phyloP scores from a whole-genome alignment of 495 filamentous ascomycete genomes.

The Hyaloscypha variabilis region DNA sequence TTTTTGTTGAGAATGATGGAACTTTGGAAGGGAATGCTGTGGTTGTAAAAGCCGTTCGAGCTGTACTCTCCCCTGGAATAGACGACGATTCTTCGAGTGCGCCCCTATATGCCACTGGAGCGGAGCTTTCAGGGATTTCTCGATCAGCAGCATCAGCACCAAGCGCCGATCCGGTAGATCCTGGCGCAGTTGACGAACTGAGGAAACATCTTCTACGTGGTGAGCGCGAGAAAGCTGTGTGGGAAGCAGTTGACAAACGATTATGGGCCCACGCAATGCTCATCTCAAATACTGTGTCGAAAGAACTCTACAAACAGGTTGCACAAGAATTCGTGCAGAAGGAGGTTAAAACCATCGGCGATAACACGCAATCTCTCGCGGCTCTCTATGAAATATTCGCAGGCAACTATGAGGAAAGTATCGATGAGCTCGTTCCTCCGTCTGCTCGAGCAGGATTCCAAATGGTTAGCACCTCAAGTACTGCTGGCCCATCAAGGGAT shows the following conservation, averaged over 20 bases:
- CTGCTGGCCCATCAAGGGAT: constrained; percentile 65
- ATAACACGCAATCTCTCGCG: constrained; percentile 81
- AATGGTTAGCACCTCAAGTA: constrained; percentile 73
- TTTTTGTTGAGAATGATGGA: constrained; percentile 88
- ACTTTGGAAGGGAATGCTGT: constrained; percentile 70
- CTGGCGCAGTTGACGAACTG: constrained; percentile 64
- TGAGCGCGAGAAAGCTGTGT: constrained; percentile 88
- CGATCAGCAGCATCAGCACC: constrained; percentile 21
- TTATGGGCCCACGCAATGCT: constrained; percentile 97
- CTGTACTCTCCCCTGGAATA: constrained; percentile 69
- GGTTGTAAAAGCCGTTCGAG: constrained; percentile 72
- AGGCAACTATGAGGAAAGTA: constrained; percentile 89
- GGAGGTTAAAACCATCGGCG: constrained; percentile 78
- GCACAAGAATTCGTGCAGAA: constrained; percentile 91
- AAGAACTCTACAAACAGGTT: constrained; percentile 81
- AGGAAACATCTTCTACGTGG: constrained; percentile 73
- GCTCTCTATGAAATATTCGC: constrained; percentile 92
- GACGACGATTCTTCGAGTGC: constrained; percentile 34
- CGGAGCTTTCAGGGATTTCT: constrained; percentile 31
- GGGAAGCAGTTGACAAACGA: constrained; percentile 90
- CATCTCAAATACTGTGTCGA: constrained; percentile 76
- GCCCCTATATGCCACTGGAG: constrained; percentile 38
- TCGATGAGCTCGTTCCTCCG: constrained; percentile 95
- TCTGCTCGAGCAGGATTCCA: constrained; percentile 91
- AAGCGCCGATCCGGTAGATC: constrained; percentile 65